Conservation (phyloP, 371 early-diverging fungal genomes). For the Rhizopus arrhizus region DNA sequence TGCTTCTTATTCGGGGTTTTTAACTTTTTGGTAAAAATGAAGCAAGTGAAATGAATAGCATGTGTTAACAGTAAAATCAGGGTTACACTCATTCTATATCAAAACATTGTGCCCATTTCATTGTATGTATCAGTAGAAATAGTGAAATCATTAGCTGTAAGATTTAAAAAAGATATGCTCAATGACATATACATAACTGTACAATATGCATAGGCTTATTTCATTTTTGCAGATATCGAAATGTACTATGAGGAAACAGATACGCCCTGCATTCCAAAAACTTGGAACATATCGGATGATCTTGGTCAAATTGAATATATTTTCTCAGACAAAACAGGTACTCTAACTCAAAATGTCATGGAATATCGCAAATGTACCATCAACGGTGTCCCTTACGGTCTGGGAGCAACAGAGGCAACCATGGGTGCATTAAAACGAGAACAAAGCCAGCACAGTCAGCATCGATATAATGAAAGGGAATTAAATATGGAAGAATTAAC, state of each 20-base stretch:
- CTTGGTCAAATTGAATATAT: conserved; percentile 94
- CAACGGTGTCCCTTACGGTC: conserved; percentile 79
- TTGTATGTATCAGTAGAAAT: conserved; percentile 96
- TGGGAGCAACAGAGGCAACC: conserved; percentile 45
- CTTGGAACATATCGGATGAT: conserved; percentile 87
- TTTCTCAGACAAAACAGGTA: conserved; percentile 94
- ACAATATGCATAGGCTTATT: conserved; percentile 54
- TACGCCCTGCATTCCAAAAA: conserved; percentile 80
- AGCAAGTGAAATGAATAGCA: conserved; percentile 13
- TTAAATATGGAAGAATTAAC: conserved; percentile 18
- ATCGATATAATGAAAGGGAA: neutral
- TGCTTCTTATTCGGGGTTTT: conserved; percentile 43
- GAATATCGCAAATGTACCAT: conserved; percentile 84
- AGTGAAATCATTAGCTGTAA: conserved; percentile 71
- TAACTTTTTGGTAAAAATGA: conserved; percentile 51
- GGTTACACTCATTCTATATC: conserved; percentile 56
- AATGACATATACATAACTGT: too few species aligned
- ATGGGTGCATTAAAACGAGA: conserved; percentile 49
- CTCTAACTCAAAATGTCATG: conserved; percentile 83
- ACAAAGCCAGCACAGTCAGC: conserved; percentile 22
- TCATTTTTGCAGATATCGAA: conserved; percentile 83
- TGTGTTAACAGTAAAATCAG: conserved; percentile 24
- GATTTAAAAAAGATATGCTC: neutral
- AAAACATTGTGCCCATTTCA: conserved; percentile 87
- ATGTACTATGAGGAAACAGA: conserved; percentile 84